Evolutionary conservation across 2,329 filamentous ascomycete species (phyloP), one percentile per base, ranked within the genome.

Genomic region (Ophiosphaerella narmari): DNA sequence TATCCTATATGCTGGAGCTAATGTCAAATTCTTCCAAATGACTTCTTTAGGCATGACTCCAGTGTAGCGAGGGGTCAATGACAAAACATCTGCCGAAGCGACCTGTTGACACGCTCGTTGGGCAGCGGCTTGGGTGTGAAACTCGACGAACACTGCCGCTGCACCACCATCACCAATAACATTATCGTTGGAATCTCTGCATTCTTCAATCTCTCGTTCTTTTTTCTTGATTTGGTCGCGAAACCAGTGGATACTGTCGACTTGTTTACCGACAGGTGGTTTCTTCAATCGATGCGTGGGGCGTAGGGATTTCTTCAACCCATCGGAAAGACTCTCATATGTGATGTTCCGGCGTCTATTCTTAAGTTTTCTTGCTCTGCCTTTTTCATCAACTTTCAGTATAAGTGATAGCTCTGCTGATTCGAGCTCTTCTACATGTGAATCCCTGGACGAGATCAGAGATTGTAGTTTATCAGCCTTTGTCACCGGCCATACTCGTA

Each of bases 221-320:
- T 95, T 82, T 41, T 86, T 85, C 57, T 87, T 83, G 44, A 97
- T 84, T 72, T 95, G 88, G 1, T 81, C 78, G 43, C 94, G 88
- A 56, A 86, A 89, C 88, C 89, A 97, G 55, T 93, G 86, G 72
- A 99, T 97, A 0, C 91, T 94, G 75, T 99, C 94, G 13, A 97
- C 92, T 72, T 96, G 94, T 68, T 91, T 87, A 60, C 91, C 89
- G 59, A 92, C 82, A 18, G 94, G 58, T 16, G 66, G 55, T 4
- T 65, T 68, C 38, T 71, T 71, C 23, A 72, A 50, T 9, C 62
- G 60, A 42, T 75, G 71, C 1, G 68, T 74, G 4, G 73, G 74
- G 6, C 74, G 57, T 11, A 49, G 82, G 82, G 57, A 88, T 88
- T 48, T 88, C 84, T 74, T 92, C 86, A 62, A 80, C 77, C 65